Evolutionary conservation across 2,329 filamentous ascomycete genomes (phyloP).

Genomic region (Sarocladiaceae sp.): DNA sequence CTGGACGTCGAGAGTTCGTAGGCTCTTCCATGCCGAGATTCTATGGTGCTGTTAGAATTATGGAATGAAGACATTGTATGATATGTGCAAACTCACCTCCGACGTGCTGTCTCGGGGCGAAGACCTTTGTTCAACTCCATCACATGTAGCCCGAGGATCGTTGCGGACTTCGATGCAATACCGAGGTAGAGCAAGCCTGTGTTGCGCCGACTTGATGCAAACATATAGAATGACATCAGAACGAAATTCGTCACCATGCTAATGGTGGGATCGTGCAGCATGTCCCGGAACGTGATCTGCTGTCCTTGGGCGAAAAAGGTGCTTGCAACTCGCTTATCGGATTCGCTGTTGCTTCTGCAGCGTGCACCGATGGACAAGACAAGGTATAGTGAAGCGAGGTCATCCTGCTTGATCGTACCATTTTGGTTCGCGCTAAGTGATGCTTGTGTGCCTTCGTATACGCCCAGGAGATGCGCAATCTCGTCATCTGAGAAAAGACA

Average conservation of each 20-base stretch:
- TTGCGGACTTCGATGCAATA: slow-evolving; percentile 2
- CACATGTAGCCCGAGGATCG: slow-evolving; percentile 3
- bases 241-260: slow-evolving; percentile 6
- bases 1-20: slow-evolving; percentile 5
- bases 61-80: background rate
- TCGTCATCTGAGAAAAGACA: slow-evolving; percentile 4
- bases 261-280: slow-evolving; percentile 6
- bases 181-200: slow-evolving; percentile 3
- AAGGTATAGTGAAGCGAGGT: background rate
- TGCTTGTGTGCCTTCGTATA: background rate
- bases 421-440: background rate
- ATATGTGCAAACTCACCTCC: background rate
- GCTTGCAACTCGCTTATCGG: background rate
- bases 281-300: slow-evolving; percentile 6
- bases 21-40: slow-evolving; percentile 3
- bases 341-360: background rate
- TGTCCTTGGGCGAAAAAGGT: slow-evolving; percentile 5
- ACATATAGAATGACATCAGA: slow-evolving; percentile 7
- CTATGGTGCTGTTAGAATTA: background rate
- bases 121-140: slow-evolving; percentile 7
- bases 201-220: slow-evolving; percentile 2
- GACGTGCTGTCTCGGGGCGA: slow-evolving; percentile 3
- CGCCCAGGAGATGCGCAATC: background rate
- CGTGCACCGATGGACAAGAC: slow-evolving; percentile 1
- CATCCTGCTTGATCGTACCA: background rate